A percentile compares a stretch with the other conserved stretches of the same genome.
These are phyloP conservation scores for Penicillium bialowiezense DNA, from an alignment of 495 filamentous ascomycete genomes.

Conservation along the genomic window DNA sequence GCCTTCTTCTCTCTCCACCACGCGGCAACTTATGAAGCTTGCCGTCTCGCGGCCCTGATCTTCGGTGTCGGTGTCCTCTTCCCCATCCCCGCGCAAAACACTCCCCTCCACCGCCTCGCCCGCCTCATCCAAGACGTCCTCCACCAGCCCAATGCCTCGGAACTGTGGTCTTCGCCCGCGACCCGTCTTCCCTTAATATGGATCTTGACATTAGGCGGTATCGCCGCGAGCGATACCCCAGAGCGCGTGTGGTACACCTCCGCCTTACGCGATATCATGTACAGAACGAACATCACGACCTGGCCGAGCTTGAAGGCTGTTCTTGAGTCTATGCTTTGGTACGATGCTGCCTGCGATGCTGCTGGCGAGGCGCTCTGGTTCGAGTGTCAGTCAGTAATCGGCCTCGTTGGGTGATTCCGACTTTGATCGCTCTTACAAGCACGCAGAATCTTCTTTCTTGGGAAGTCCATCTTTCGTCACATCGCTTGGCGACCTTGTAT, in stretches of 20 bases:
- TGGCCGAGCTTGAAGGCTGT: conserved; percentile 24
- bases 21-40: conserved; percentile 35
- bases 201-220: conserved; percentile 36
- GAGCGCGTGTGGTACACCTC: conserved; percentile 33
- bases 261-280: conserved; percentile 17
- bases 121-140: conserved; percentile 22
- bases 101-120: conserved; percentile 28
- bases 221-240: conserved; percentile 24
- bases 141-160: conserved; percentile 3
- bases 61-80: conserved; percentile 40
- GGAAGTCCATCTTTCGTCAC: too few species aligned
- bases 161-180: conserved; percentile 21
- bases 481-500: too few species aligned
- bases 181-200: conserved; percentile 29
- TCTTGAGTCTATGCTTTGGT: conserved; percentile 34
- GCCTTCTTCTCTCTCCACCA: conserved; percentile 15
- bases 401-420: background rate
- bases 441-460: too few species aligned
- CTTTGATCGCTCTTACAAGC: background rate
- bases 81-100: conserved; percentile 37
- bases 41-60: conserved; percentile 32
- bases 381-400: conserved; percentile 9
- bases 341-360: conserved; percentile 31
- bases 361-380: conserved; percentile 28
- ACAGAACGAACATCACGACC: conserved; percentile 14